Percentiles rank a stretch among this genome's conserved stretches.
Evolutionary conservation across 108 stramenopile species (phyloP).

Genomic region (Phaeodactylum tricornutum): DNA sequence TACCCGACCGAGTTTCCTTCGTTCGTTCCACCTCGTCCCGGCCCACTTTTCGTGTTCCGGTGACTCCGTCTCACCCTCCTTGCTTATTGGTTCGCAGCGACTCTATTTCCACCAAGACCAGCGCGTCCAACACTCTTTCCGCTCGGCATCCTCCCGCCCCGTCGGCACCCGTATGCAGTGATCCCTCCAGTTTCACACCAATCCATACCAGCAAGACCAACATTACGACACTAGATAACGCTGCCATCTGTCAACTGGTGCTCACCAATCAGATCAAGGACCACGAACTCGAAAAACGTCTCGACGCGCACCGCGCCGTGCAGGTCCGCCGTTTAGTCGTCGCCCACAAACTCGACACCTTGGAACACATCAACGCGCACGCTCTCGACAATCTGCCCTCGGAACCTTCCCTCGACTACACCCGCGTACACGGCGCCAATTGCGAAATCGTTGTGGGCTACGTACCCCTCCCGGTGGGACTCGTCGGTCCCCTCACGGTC

Average conservation of each 20-base stretch:
- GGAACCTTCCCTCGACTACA: constrained; percentile 76
- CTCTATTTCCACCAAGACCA: no score
- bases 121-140: no score
- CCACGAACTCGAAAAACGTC: constrained; percentile 89
- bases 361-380: constrained; percentile 27
- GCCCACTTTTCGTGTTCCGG: no score
- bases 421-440: constrained; percentile 88
- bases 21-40: no score
- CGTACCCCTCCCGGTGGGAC: constrained; percentile 92
- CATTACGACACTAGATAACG: constrained; percentile 45
- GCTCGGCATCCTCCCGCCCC: constrained; percentile 56
- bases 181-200: constrained; percentile 41
- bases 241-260: constrained; percentile 70
- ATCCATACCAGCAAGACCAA: constrained; percentile 12
- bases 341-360: constrained; percentile 40
- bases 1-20: no score
- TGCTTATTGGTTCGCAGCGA: no score
- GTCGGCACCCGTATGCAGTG: constrained; percentile 65
- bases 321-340: constrained; percentile 77
- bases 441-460: constrained; percentile 98
- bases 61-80: no score
- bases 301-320: constrained; percentile 88
- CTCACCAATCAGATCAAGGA: constrained; percentile 78
- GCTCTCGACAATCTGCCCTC: constrained; percentile 57
- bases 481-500: constrained; percentile 89